Evolutionary conservation across 768 basidiomycete genomes (phyloP), one percentile per base, ranked within the genome.

Genomic region (Amanita jacksonii): DNA sequence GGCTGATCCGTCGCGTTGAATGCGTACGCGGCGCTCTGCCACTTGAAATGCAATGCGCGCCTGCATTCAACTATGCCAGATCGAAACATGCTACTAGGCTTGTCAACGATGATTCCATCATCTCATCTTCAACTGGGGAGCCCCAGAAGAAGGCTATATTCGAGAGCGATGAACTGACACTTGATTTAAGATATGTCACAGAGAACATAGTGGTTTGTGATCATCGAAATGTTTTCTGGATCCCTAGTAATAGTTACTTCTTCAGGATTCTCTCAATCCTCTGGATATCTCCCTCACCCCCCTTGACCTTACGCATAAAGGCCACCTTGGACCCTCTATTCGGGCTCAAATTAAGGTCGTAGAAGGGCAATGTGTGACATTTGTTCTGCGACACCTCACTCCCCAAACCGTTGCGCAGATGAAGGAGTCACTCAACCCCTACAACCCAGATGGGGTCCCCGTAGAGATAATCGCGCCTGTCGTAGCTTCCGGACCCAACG

Each of bases 11-110:
- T 1, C 79, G 83, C 38, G 77, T 93, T 34, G 88, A 90, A 67
- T 84, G 88, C 47, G 77, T 97, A 51, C 84, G 94, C 13, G 94
- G 94, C 1, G 72, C 58, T 5, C 67, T 96, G 24, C 81, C 87
- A 0, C 68, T 94, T 42, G 71, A 77, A 46, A 73, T 97, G 61
- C 88, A 98, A 65, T 92, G 89, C 54, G 90, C 89, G 0, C 94
- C 94, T 0, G 94, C 92, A 0, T 99, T 99, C 77, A 83, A 96
- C 61, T 99, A 99, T 54, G 92, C 90, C 0, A 73, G 85, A 9
- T 73, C 79, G 38, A 38, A 68, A 2, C 94, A 98, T 60, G 74
- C 69, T 6, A 84, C 85, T 1, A 58, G 69, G 22, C 67, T 79
- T 51, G 51, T 78, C 43, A 55, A 65, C 13, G 77, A 81, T 54